Conservation (phyloP, 1,139 yeast genomes). For the Meyerozyma guilliermondii region DNA sequence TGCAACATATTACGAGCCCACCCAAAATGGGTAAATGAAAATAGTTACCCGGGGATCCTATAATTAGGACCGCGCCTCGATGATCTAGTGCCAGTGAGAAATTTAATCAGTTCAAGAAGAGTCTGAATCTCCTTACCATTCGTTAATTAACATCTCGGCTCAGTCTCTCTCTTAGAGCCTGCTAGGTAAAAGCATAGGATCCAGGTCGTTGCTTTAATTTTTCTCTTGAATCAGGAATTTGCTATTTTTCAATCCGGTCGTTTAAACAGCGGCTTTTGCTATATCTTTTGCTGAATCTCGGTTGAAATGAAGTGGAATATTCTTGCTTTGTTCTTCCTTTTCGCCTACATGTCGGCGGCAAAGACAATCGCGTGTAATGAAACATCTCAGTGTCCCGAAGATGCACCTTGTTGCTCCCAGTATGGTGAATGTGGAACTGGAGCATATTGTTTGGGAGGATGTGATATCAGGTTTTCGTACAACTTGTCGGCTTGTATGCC, state of each 20-base stretch:
- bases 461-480: slow-evolving; percentile 66
- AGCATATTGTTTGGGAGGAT: slow-evolving; percentile 73
- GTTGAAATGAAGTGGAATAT: background rate
- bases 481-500: slow-evolving; percentile 66
- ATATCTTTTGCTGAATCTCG: background rate
- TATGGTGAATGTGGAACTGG: slow-evolving; percentile 87
- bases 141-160: background rate
- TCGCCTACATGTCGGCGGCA: background rate
- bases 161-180: too few species aligned
- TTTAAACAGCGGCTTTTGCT: background rate
- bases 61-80: background rate
- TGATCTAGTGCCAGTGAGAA: background rate
- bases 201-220: background rate
- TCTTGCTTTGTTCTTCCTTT: background rate
- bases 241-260: background rate
- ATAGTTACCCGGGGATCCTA: background rate
- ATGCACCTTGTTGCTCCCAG: slow-evolving; percentile 76
- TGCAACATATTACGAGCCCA: too few species aligned
- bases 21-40: background rate
- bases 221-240: background rate
- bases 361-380: slow-evolving; percentile 38
- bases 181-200: too few species aligned
- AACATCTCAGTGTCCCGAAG: slow-evolving; percentile 58
- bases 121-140: background rate
- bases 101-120: background rate